Conservation (phyloP, 345 rosid genomes). For the Salix suchowensis region DNA sequence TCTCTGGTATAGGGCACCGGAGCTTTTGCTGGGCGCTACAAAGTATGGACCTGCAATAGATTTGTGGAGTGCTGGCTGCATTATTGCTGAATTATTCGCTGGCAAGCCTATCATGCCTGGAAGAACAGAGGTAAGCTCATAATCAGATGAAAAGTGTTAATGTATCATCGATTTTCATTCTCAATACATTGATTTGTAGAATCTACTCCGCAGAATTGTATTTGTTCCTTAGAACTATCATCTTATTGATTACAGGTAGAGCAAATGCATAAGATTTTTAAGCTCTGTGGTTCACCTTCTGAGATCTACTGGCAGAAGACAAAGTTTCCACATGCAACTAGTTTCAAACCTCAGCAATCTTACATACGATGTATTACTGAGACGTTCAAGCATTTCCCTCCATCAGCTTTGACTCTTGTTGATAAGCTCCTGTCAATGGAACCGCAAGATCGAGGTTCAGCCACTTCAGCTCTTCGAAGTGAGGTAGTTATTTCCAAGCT, state of each 20-base stretch:
- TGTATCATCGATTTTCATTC: not conserved
- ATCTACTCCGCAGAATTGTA: not conserved
- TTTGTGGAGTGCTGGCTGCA: conserved; percentile 91
- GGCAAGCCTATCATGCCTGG: conserved; percentile 97
- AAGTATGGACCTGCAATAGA: conserved; percentile 77
- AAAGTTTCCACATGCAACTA: conserved; percentile 45
- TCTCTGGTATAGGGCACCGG: conserved; percentile 96
- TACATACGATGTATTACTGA: conserved; percentile 16
- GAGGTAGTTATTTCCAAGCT: conserved; percentile 7
- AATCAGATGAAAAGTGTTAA: not conserved
- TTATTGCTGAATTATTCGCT: conserved; percentile 71
- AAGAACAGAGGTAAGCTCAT: conserved; percentile 72
- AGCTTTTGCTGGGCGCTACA: conserved; percentile 91
- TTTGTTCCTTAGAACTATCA: not conserved
- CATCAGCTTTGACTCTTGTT: conserved; percentile 19
- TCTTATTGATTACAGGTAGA: conserved; percentile 54
- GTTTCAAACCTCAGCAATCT: conserved; percentile 22
- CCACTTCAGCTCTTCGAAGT: conserved; percentile 17
- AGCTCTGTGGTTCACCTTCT: conserved; percentile 86
- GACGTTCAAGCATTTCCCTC: conserved; percentile 19
- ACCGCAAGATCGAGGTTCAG: conserved; percentile 21
- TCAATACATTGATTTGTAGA: not conserved
- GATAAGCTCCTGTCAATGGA: conserved; percentile 20
- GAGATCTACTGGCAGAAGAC: conserved; percentile 75
- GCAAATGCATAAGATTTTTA: conserved; percentile 92